phyloP scores from a whole-genome alignment of 2,329 filamentous ascomycete species.

The Stemphylium lycopersici region DNA sequence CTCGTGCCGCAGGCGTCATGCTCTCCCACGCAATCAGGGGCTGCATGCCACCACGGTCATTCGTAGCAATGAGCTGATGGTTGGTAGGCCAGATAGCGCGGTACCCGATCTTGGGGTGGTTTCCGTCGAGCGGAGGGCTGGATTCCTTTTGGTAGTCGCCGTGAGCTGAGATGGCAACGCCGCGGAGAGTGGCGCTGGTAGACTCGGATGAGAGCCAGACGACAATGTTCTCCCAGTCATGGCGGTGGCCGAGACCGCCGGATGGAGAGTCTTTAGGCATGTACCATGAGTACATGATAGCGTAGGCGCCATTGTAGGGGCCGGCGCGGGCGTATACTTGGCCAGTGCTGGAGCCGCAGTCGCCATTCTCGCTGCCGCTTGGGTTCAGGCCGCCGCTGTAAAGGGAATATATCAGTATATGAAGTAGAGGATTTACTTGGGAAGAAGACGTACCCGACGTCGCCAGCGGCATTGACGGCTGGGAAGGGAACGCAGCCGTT shows the following conservation, averaged over 20 bases:
- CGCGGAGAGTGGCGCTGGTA: constrained; percentile 52
- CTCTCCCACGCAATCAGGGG: constrained; percentile 59
- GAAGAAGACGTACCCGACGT: constrained; percentile 57
- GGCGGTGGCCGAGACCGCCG: constrained; percentile 56
- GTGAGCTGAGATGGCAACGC: constrained; percentile 61
- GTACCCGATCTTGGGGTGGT: constrained; percentile 56
- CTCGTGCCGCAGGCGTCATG: constrained; percentile 52
- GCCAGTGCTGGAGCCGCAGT: constrained; percentile 54
- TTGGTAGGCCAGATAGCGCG: constrained; percentile 57
- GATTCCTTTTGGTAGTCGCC: constrained; percentile 51
- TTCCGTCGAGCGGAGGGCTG: constrained; percentile 46
- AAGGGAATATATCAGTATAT: constrained; percentile 1
- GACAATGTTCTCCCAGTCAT: constrained; percentile 64
- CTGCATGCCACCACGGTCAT: constrained; percentile 51
- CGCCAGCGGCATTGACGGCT: constrained; percentile 63
- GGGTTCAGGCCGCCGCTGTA: constrained; percentile 53
- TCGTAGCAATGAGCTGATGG: constrained; percentile 54
- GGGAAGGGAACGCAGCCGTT: constrained; percentile 69
- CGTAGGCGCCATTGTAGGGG: constrained; percentile 52
- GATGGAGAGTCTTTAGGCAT: constrained; percentile 57
- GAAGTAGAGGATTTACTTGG: background rate
- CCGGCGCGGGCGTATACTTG: constrained; percentile 59
- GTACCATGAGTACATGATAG: constrained; percentile 62
- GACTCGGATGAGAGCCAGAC: constrained; percentile 56
- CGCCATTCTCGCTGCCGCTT: constrained; percentile 48